Conservation (phyloP, 2,329 filamentous ascomycete genomes). For the Alternaria triticimaculans region DNA sequence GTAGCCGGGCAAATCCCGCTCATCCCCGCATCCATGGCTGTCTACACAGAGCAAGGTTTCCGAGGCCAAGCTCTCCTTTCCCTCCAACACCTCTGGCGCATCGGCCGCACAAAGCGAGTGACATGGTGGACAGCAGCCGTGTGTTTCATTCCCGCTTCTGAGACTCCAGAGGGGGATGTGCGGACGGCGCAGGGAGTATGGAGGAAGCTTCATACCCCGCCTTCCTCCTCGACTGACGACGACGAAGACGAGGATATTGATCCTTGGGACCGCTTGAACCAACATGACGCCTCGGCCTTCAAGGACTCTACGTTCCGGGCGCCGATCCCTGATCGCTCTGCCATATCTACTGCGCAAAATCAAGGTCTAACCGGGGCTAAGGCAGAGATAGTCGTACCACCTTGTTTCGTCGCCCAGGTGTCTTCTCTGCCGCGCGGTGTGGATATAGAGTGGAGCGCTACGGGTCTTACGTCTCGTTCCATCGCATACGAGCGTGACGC, state of each 20-base stretch:
- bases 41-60: slow-evolving; percentile 55
- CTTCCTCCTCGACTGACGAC: background rate
- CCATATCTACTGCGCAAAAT: background rate
- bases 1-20: slow-evolving; percentile 93
- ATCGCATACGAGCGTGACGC: background rate
- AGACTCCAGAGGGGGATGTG: slow-evolving; percentile 31
- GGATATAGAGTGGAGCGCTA: slow-evolving; percentile 83
- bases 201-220: slow-evolving; percentile 39
- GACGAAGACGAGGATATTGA: slow-evolving; percentile 60
- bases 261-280: slow-evolving; percentile 69
- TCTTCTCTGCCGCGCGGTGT: slow-evolving; percentile 75
- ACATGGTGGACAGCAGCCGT: slow-evolving; percentile 77
- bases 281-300: slow-evolving; percentile 56
- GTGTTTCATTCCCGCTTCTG: slow-evolving; percentile 51
- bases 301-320: slow-evolving; percentile 34
- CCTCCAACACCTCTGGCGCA: slow-evolving; percentile 87
- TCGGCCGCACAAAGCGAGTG: slow-evolving; percentile 75
- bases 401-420: slow-evolving; percentile 78
- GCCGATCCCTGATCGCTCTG: slow-evolving; percentile 52
- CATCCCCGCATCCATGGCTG: slow-evolving; percentile 76
- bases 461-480: slow-evolving; percentile 57
- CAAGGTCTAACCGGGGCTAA: background rate
- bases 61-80: slow-evolving; percentile 71
- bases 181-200: slow-evolving; percentile 54
- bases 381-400: slow-evolving; percentile 55